phyloP scores from a whole-genome alignment of 2,329 filamentous ascomycete genomes.

The Verticillium dahliae region DNA sequence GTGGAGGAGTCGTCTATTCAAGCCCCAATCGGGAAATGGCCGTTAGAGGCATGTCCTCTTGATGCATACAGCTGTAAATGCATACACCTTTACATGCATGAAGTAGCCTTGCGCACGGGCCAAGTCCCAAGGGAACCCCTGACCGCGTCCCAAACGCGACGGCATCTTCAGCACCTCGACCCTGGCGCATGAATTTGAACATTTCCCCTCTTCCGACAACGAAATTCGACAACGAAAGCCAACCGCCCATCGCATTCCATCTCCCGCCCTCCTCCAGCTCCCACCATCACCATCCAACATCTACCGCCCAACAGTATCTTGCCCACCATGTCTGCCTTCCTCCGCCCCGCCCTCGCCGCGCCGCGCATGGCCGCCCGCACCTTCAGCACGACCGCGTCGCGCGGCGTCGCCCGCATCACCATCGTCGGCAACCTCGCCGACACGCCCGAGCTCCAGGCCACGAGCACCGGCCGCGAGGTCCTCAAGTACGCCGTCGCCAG shows the following conservation, averaged over 20 bases:
- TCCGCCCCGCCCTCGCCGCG: constrained; percentile 43
- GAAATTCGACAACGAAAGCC: not conserved
- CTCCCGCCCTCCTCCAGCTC: not conserved
- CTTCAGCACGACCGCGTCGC: constrained; percentile 67
- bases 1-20: no score
- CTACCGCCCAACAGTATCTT: not conserved
- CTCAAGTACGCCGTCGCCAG: constrained; percentile 73
- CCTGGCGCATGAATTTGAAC: not conserved
- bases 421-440: constrained; percentile 80
- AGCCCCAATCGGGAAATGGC: no score
- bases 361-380: constrained; percentile 50
- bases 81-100: no score
- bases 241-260: not conserved
- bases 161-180: not conserved
- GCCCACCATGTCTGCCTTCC: constrained; percentile 36
- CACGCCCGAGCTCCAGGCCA: constrained; percentile 67
- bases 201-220: constrained; percentile 1
- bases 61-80: no score
- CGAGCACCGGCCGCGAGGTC: constrained; percentile 65
- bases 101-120: not conserved
- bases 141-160: constrained; percentile 2
- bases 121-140: not conserved
- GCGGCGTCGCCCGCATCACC: constrained; percentile 70
- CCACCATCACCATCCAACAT: not conserved
- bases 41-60: no score